These are phyloP conservation scores for Lyophyllum atratum DNA, from an alignment of 768 basidiomycete species.

Conservation along the genomic window DNA sequence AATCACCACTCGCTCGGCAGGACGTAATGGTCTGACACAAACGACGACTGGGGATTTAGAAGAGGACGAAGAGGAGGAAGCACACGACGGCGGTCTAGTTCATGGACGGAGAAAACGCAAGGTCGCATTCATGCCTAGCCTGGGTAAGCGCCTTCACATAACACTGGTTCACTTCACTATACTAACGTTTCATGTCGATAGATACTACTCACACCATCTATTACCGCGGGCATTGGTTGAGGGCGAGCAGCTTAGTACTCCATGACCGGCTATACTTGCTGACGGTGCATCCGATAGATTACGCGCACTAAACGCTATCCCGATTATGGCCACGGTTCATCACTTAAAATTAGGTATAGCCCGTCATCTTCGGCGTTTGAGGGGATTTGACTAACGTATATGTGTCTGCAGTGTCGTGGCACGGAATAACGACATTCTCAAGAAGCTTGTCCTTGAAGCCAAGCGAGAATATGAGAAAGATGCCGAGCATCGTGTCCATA, in stretches of 20 bases:
- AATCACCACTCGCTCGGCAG: conserved; percentile 77
- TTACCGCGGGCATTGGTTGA: conserved; percentile 87
- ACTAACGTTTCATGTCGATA: conserved; percentile 27
- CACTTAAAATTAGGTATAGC: conserved; percentile 79
- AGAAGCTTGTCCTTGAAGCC: conserved; percentile 83
- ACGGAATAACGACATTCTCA: conserved; percentile 84
- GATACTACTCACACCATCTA: conserved; percentile 89
- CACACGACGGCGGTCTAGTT: conserved; percentile 57
- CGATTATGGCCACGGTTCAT: conserved; percentile 71
- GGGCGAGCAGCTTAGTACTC: conserved; percentile 46
- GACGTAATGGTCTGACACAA: conserved; percentile 64
- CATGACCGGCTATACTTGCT: conserved; percentile 14
- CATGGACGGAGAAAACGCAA: conserved; percentile 75
- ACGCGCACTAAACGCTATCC: conserved; percentile 77
- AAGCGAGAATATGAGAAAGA: conserved; percentile 91
- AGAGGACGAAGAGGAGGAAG: conserved; percentile 72
- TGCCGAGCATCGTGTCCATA: conserved; percentile 87
- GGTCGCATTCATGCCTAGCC: conserved; percentile 84
- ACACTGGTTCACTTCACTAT: conserved; percentile 7
- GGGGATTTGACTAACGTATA: conserved; percentile 9
- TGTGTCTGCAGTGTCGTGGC: conserved; percentile 70
- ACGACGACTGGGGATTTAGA: conserved; percentile 76
- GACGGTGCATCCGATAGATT: conserved; percentile 48
- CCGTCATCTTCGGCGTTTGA: conserved; percentile 18
- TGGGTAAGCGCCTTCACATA: conserved; percentile 50